A percentile compares a stretch with the other conserved stretches of the same genome.
These are phyloP conservation scores for Trametes meyenii DNA, from an alignment of 768 basidiomycete species.

Conservation along the genomic window DNA sequence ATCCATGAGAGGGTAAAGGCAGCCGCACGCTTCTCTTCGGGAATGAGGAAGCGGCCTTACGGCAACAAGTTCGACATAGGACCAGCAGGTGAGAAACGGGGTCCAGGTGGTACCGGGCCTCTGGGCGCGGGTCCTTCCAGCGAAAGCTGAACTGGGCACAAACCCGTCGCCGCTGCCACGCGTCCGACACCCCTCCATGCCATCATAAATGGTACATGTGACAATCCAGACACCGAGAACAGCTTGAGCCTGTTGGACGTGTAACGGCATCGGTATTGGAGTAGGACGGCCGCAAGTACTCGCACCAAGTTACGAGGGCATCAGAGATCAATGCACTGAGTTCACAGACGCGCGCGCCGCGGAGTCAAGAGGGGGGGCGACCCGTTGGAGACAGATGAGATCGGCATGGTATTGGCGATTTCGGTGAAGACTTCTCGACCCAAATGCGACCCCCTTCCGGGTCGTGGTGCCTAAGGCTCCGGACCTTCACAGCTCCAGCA, in stretches of 20 bases:
- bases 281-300: neutral
- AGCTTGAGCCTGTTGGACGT: constrained; percentile 15
- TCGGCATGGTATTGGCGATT: constrained; percentile 14
- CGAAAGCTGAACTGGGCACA: constrained; percentile 1
- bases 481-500: constrained; percentile 13
- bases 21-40: constrained; percentile 20
- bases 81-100: constrained; percentile 13
- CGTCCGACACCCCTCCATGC: constrained; percentile 12
- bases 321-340: constrained; percentile 4
- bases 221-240: constrained; percentile 9
- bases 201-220: constrained; percentile 15
- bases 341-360: constrained; percentile 14
- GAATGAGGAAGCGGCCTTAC: constrained; percentile 20
- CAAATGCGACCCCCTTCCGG: constrained; percentile 7
- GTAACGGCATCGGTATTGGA: constrained; percentile 11
- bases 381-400: constrained; percentile 6
- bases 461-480: constrained; percentile 13
- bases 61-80: constrained; percentile 16
- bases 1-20: constrained; percentile 17
- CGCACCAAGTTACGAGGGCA: constrained; percentile 5
- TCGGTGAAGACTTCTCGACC: neutral
- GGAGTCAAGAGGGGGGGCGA: constrained; percentile 3
- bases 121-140: neutral
- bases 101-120: constrained; percentile 11
- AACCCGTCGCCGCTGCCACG: constrained; percentile 12